These are phyloP conservation scores for Didymella exigua DNA, from an alignment of 2,329 filamentous ascomycete genomes.

Conservation along the genomic window DNA sequence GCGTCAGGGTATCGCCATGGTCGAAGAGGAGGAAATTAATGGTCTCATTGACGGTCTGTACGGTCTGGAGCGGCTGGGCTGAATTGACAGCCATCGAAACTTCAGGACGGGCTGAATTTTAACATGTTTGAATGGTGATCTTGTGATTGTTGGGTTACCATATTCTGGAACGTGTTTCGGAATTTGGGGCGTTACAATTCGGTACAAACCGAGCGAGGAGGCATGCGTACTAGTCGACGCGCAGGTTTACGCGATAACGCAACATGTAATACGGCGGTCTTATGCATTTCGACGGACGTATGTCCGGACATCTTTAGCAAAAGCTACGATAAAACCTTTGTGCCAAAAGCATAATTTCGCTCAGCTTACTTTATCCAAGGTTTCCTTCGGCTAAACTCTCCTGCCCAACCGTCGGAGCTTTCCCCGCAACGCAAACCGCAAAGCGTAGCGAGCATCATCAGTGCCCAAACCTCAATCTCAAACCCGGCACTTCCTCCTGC, in stretches of 20 bases:
- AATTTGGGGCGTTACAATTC: neutral
- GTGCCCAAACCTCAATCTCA: slow-evolving; percentile 3
- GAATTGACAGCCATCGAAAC: slow-evolving; percentile 3
- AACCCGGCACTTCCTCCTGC: slow-evolving; percentile 4
- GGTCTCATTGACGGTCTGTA: slow-evolving; percentile 16
- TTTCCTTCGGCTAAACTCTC: neutral
- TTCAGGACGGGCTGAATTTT: slow-evolving; percentile 11
- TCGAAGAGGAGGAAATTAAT: slow-evolving; percentile 3
- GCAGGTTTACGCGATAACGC: neutral
- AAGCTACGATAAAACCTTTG: neutral
- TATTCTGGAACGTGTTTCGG: slow-evolving; percentile 18
- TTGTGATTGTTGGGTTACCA: slow-evolving; percentile 12
- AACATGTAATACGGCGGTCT: neutral
- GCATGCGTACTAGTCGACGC: neutral
- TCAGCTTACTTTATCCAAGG: neutral
- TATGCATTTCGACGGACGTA: neutral
- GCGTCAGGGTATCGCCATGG: slow-evolving; percentile 26
- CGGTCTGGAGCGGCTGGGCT: slow-evolving; percentile 14
- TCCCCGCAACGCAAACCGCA: slow-evolving; percentile 2
- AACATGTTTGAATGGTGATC: slow-evolving; percentile 3
- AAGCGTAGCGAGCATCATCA: neutral
- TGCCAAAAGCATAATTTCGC: slow-evolving; percentile 5
- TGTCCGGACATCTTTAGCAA: neutral
- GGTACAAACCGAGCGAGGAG: neutral
- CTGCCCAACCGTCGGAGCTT: neutral